These are phyloP conservation scores for Penicillium sp. DNA, from an alignment of 2,329 filamentous ascomycete genomes.

Conservation along the genomic window DNA sequence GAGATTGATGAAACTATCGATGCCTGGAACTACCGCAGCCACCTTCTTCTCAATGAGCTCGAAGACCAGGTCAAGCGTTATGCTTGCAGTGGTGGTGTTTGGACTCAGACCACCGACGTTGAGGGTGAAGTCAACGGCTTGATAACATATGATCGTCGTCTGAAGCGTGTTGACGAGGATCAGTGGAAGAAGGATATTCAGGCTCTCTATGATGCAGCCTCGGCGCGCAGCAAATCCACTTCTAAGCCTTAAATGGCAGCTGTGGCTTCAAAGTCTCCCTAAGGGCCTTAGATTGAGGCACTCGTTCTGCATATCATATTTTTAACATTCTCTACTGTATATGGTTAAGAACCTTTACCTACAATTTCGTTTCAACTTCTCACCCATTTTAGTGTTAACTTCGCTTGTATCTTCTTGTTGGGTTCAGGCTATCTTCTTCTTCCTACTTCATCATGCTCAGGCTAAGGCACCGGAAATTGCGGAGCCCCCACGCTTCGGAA, in stretches of 20 bases:
- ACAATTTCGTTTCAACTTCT: neutral
- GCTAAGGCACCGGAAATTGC: no score
- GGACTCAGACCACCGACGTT: constrained; percentile 75
- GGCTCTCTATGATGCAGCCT: constrained; percentile 62
- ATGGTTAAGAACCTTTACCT: neutral
- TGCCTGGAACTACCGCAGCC: constrained; percentile 69
- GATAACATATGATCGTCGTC: constrained; percentile 68
- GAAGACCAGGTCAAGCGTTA: constrained; percentile 57
- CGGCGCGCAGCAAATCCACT: constrained; percentile 19
- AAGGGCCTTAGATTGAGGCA: no score
- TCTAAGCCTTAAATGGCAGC: neutral
- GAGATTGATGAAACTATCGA: constrained; percentile 64
- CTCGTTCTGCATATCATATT: neutral
- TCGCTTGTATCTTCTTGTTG: no score
- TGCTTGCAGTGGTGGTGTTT: constrained; percentile 69
- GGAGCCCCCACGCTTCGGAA: no score
- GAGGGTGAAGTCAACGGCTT: constrained; percentile 76
- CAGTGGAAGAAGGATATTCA: constrained; percentile 67
- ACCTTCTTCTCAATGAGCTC: constrained; percentile 55
- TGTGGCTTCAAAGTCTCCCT: no score
- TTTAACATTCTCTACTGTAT: neutral
- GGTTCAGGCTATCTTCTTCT: no score
- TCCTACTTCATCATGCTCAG: no score
- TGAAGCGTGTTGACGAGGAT: constrained; percentile 57
- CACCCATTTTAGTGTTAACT: neutral